Base-by-base conservation (phyloP, 2,329 filamentous ascomycete genomes). In the Lizonia empirigonia region DNA sequence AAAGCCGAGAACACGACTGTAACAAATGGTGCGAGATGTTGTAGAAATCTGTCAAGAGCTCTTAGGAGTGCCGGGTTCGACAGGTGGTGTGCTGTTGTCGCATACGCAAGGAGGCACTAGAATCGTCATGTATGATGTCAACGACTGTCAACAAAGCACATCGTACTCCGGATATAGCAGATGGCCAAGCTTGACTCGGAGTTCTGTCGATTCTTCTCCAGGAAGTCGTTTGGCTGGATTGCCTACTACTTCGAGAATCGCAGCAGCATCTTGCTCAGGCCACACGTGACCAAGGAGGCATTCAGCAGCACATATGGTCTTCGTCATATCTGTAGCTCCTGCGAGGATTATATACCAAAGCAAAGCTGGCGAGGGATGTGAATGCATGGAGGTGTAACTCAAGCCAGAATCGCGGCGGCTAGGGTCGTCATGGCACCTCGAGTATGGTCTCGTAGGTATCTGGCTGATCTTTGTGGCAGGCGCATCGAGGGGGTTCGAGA, bases 261-360 rank as follows among this genome's bases (percentile, higher is more conserved):
- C 37, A 23, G 27, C n/a, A 23, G 52, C 52, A 32, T 66, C 36
- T 15, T 58, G 41, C 3, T 50, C 59, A 12, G 44, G 48, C 47
- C 47, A 57, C 1, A 56, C 24, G 6, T 55, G 39, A 16, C 18
- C 9, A 15, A 66, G 20, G 3, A 65, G 46, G 12, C 24, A 34
- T 38, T 63, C 48, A 3, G 60, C 53, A 13, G 59, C 44, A 1
- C 18, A n/a, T 1, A 30, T 26, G 0, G 47, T 63, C 44, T 50
- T 56, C 12, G 49, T 30, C 13, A 32, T 19, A 19, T 64, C 53
- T 4, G 41, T 50, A 5, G 53, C 35, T 4, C 56, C 64, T 19
- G 56, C 49, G 5, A 62, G 34, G 13, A 67, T 49, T 12, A 36
- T 46, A 2, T 58, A 33, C 64, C 58, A 68, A 1, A 65, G 36